Percentiles rank a stretch among this genome's conserved stretches.
Evolutionary conservation across 306 rosid species (phyloP).

Genomic region (Lablab purpureus): DNA sequence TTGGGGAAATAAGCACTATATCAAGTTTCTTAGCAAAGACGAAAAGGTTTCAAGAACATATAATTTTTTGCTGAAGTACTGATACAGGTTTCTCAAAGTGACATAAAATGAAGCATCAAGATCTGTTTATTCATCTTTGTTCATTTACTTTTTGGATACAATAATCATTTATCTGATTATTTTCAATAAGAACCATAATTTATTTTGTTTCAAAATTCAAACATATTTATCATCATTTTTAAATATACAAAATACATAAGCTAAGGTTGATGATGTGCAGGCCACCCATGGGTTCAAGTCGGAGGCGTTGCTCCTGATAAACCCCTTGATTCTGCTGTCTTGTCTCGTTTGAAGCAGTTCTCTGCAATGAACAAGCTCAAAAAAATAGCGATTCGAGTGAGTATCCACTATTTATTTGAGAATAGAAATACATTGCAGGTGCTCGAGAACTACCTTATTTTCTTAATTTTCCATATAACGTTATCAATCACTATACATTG

Average conservation of each 20-base stretch:
- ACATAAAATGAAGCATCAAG: background rate
- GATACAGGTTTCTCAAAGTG: slow-evolving; percentile 1
- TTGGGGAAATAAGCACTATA: background rate
- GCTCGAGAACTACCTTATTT: slow-evolving; percentile 13
- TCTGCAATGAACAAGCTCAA: slow-evolving; percentile 91
- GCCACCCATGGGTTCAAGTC: slow-evolving; percentile 93
- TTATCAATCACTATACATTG: background rate
- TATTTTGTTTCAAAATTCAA: background rate
- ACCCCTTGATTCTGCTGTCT: slow-evolving; percentile 93
- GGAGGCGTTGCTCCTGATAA: slow-evolving; percentile 88
- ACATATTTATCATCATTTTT: slow-evolving; percentile 20
- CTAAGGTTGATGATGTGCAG: slow-evolving; percentile 56
- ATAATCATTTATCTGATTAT: slow-evolving; percentile 12
- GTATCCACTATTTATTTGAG: slow-evolving; percentile 51
- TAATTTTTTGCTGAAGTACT: slow-evolving; percentile 14
- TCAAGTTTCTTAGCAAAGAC: background rate
- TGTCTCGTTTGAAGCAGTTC: slow-evolving; percentile 93
- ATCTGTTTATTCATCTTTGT: background rate
- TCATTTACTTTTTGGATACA: background rate
- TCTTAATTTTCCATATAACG: background rate
- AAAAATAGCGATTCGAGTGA: slow-evolving; percentile 91
- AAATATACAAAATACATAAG: slow-evolving; percentile 36
- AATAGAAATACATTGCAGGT: slow-evolving; percentile 6
- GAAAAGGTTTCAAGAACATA: slow-evolving; percentile 1
- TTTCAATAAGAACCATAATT: slow-evolving; percentile 36